Evolutionary conservation across 1,139 yeast genomes (phyloP).

Genomic region (Diutina mesorugosa): DNA sequence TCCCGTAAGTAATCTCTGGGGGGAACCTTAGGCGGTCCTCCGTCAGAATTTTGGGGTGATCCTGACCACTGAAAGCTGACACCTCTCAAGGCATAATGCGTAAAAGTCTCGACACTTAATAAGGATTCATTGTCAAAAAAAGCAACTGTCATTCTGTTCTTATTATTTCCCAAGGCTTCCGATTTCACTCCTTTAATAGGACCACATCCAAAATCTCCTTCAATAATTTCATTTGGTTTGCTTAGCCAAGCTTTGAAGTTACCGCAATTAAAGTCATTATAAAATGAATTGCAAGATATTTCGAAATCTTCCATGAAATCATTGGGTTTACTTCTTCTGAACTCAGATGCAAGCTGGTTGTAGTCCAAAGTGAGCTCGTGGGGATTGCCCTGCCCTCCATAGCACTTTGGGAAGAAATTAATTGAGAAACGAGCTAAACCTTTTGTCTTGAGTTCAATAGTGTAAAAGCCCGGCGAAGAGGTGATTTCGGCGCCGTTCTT

Average conservation of each 20-base stretch:
- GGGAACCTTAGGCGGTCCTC: constrained; percentile 31
- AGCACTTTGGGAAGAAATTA: constrained; percentile 42
- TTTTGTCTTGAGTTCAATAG: constrained; percentile 51
- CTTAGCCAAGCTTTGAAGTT: constrained; percentile 13
- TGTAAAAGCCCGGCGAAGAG: constrained; percentile 42
- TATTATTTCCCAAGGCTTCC: constrained; percentile 23
- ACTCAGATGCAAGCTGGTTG: constrained; percentile 28
- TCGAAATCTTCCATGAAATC: constrained; percentile 25
- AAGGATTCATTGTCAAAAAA: constrained; percentile 22
- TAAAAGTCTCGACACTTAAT: constrained; percentile 42
- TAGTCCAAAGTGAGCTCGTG: constrained; percentile 36
- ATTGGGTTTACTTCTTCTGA: constrained; percentile 12
- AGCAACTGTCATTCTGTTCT: constrained; percentile 12
- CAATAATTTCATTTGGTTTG: constrained; percentile 10
- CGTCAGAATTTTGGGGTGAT: background rate
- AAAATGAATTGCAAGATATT: constrained; percentile 34
- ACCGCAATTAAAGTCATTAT: constrained; percentile 23
- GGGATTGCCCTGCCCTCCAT: constrained; percentile 52
- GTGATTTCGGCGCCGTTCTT: constrained; percentile 24
- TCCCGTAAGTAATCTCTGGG: constrained; percentile 28
- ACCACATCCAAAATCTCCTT: constrained; percentile 30
- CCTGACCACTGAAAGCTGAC: constrained; percentile 17
- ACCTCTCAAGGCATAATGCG: constrained; percentile 77
- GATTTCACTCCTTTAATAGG: constrained; percentile 34
- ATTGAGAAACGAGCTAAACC: constrained; percentile 54